Base-by-base conservation (phyloP, 805 yeast species). In the Barnettozyma populi region DNA sequence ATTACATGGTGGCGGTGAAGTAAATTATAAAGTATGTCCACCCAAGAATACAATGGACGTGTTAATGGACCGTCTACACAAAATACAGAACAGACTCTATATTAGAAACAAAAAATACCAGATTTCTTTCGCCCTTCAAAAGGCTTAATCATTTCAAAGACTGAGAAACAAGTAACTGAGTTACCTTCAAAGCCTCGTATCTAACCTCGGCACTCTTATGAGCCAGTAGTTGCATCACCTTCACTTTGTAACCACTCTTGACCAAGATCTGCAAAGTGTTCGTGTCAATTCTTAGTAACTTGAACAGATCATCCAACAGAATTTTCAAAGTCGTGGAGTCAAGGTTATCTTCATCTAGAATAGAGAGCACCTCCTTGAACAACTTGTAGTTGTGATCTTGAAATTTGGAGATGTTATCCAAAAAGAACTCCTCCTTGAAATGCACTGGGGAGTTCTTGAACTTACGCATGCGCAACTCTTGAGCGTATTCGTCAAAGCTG, bases 381-480 rank as follows among this genome's bases (percentile, higher is more conserved):
- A 84, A 66, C 60, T 81, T 83, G 80, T 85, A 92, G 64, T 84
- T 79, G 48, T 82, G 77, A 40, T 83, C 86, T 66, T 84, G 86
- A 73, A 94, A 94, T 55, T 78, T 75, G 44, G 67, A 74, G 31
- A 84, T 73, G 63, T 94, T 90, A 52, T 89, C 94, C 51, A 82
- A 74, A 96, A 98, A 94, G 66, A 94, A 94, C 46, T 87, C 89
- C 45, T 79, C 80, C 43, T 88, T 86, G 59, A 81, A 79, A 69
- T 94, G 99, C 20, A 96, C 90, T 45, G 99, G 98, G 3, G 95
- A 84, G 85, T 96, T 88, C 53, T 79, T 78, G 60, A 94, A 77
- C 49, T 78, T 75, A 51, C 86, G 86, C 49, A 90, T 80, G 51
- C 81, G 83, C 52, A 94, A 75, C 68, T 94, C 98, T 42, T 88